These are phyloP conservation scores for Saposhnikovia divaricata DNA, from an alignment of 129 eudicot genomes.

Conservation along the genomic window DNA sequence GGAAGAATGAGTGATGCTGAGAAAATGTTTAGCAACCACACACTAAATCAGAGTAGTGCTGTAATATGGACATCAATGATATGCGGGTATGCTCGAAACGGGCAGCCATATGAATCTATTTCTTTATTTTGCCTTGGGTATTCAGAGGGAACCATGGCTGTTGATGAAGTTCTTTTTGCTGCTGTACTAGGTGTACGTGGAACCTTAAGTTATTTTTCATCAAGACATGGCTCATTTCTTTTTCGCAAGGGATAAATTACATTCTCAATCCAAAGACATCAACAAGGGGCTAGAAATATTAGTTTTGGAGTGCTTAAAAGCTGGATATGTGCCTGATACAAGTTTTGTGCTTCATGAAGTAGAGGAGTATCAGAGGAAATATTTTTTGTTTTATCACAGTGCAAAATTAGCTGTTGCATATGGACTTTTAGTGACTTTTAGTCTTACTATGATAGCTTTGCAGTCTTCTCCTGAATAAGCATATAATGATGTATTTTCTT, in stretches of 20 bases:
- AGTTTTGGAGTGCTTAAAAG: constrained; percentile 62
- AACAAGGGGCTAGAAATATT: constrained; percentile 64
- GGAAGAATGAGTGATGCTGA: constrained; percentile 78
- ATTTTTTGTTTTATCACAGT: constrained; percentile 83
- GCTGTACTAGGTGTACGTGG: constrained; percentile 66
- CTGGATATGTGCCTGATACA: constrained; percentile 80
- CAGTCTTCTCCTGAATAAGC: not conserved
- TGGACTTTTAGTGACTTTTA: constrained; percentile 46
- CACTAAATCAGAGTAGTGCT: constrained; percentile 24
- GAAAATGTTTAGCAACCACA: constrained; percentile 32
- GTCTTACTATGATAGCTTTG: not conserved
- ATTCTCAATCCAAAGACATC: constrained; percentile 58
- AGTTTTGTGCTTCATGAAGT: constrained; percentile 96
- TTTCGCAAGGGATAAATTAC: constrained; percentile 66
- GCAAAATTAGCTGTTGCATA: constrained; percentile 75
- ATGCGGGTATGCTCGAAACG: constrained; percentile 73
- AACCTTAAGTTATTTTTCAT: constrained; percentile 52
- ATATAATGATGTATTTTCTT: not conserved
- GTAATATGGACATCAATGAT: constrained; percentile 59
- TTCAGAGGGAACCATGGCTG: constrained; percentile 24
- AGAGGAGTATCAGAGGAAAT: constrained; percentile 78
- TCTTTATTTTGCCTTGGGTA: constrained; percentile 39
- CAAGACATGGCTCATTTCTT: constrained; percentile 62
- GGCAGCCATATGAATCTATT: constrained; percentile 57
- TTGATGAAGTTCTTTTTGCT: constrained; percentile 55